phyloP scores from a whole-genome alignment of 768 basidiomycete genomes.

The Naganishia antarctica region DNA sequence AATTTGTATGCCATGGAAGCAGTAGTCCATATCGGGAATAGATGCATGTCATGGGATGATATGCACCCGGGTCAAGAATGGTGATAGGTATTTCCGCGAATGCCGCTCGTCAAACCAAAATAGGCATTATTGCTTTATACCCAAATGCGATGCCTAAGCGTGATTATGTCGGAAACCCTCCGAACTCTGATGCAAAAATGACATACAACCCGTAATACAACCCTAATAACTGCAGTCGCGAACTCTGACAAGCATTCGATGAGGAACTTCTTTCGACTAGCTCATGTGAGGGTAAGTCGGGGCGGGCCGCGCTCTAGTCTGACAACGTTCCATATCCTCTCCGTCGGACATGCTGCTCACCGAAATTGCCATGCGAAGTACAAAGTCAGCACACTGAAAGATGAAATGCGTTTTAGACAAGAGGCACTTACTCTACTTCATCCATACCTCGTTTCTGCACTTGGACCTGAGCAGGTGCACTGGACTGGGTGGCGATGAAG shows the following conservation, averaged over 20 bases:
- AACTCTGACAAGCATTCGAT: neutral
- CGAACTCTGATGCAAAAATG: neutral
- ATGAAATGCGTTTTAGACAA: neutral
- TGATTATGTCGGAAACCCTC: too few species aligned
- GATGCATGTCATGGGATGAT: neutral
- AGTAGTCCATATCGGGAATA: constrained; percentile 15
- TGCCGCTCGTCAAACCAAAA: too few species aligned
- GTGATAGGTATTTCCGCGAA: too few species aligned
- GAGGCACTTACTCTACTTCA: constrained; percentile 13
- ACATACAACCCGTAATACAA: neutral
- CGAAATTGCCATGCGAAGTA: neutral
- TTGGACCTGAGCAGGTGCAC: neutral
- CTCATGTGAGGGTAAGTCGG: neutral
- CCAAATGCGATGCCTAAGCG: too few species aligned
- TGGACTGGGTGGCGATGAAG: neutral
- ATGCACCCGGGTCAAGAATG: too few species aligned
- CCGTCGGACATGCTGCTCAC: constrained; percentile 7
- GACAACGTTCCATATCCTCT: constrained; percentile 3
- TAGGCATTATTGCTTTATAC: too few species aligned
- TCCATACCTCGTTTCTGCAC: constrained; percentile 23
- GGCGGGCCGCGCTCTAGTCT: neutral
- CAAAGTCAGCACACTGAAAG: neutral
- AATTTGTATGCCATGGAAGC: constrained; percentile 22
- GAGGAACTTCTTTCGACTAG: neutral
- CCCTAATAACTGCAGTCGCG: neutral